Evolutionary conservation across 352 stramenopile species (phyloP).

Genomic region (Peronosclerospora sorghi): DNA sequence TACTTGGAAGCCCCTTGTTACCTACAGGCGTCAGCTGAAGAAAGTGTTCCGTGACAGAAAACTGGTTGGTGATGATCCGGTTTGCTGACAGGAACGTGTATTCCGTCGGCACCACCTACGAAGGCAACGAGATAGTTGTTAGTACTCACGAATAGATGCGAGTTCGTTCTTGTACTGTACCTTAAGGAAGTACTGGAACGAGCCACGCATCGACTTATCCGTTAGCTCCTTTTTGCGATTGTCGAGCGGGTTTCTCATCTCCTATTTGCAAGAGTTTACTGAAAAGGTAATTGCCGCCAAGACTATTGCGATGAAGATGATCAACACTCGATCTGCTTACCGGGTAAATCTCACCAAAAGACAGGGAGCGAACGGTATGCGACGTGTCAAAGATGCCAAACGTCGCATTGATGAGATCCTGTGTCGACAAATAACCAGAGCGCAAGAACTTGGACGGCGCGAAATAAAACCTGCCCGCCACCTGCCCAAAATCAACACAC

Average conservation of each 20-base stretch:
- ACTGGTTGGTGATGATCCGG: slow-evolving; percentile 93
- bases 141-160: neutral
- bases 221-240: slow-evolving; percentile 46
- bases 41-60: slow-evolving; percentile 96
- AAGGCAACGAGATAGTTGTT: neutral
- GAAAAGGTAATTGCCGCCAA: neutral
- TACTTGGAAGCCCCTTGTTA: slow-evolving; percentile 76
- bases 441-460: slow-evolving; percentile 75
- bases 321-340: slow-evolving; percentile 19
- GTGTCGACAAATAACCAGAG: slow-evolving; percentile 55
- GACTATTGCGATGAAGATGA: neutral
- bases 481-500: slow-evolving; percentile 18
- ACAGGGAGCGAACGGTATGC: slow-evolving; percentile 49
- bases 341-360: slow-evolving; percentile 66
- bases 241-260: slow-evolving; percentile 81
- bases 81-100: slow-evolving; percentile 86
- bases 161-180: slow-evolving; percentile 10
- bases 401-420: slow-evolving; percentile 53
- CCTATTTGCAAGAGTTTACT: slow-evolving; percentile 14
- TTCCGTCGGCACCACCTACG: slow-evolving; percentile 92
- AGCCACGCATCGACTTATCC: slow-evolving; percentile 34
- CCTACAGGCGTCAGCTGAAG: slow-evolving; percentile 76
- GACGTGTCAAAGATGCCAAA: slow-evolving; percentile 71
- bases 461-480: slow-evolving; percentile 72
- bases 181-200: slow-evolving; percentile 82